Evolutionary conservation across 257 asterid genomes (phyloP), one percentile per base, ranked within the genome.

Genomic region (Haberlea rhodopensis): DNA sequence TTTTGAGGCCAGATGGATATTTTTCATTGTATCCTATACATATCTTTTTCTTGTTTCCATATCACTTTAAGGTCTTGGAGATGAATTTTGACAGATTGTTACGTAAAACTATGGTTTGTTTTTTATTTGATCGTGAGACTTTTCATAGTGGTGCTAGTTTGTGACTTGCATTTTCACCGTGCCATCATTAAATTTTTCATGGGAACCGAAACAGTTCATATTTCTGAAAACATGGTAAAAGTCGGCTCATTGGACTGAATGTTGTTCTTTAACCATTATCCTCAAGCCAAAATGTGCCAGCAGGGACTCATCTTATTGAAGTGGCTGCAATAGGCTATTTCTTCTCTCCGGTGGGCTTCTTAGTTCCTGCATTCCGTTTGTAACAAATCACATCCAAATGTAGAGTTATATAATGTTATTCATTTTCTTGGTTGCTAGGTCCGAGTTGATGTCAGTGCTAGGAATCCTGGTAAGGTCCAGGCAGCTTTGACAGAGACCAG

Each of bases 231-330:
- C 57, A 46, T 60, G 60, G 59, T 21, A 52, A 53, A 49, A 56
- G 53, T 46, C 52, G 3, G 27, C 18, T 57, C 32, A n/a, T 57
- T 68, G 11, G 34, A 57, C 22, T 31, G 9, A 24, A 34, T 25
- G 65, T 64, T 75, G 40, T 81, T 82, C 87, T 79, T 87, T 87
- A 82, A 85, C 82, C 60, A 53, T 32, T 54, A 53, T 62, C 49
- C 71, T 68, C 68, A 68, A 91, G 99, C 90, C 95, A 89, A 65
- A 78, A 89, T 68, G 96, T 92, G 70, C 88, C 94, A 9, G 96
- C 99, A 54, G 97, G 97, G 69, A 92, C 99, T 69, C 99, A 92
- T 82, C 97, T 92, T 46, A 87, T 92, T 70, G 99, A 92, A 80
- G 95, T 92, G 73, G 77, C 88, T 67, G 91, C 97, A 27, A 71